Evolutionary conservation across 805 yeast genomes (phyloP), one percentile per base, ranked within the genome.

Genomic region (Candida michaelii): DNA sequence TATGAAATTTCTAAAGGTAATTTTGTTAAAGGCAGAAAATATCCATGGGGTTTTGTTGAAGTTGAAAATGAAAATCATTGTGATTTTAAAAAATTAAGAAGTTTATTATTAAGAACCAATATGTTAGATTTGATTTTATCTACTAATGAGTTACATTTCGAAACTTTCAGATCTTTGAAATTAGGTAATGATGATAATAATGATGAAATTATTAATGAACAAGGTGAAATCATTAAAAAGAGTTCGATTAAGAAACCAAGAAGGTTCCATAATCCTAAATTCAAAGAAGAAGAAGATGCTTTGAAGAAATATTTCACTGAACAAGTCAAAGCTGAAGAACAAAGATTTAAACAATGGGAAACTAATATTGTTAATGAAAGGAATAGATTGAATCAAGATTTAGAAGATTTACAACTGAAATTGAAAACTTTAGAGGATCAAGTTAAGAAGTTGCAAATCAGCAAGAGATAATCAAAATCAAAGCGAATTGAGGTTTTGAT

Each of bases 341-440:
- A 89, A 58, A 80, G 99, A 61, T 93, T 93, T 67, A 87, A 95
- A 74, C 96, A 91, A 73, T 93, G 99, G 99, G 97, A 90, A 71
- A 87, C 89, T 55, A 91, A 93, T 62, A 88, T 93, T 54, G 93
- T 89, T 53, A 89, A 88, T 54, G 97, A 93, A 71, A 85, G 96
- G 71, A 87, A 89, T 66, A 80, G 96, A 64, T 77, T 93, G 62
- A 93, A 93, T 69, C 85, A 85, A 65, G 99, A 93, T 66, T 77
- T 93, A 56, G 97, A 91, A 56, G 89, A 85, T 54, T 80, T 90
- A 68, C 96, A 89, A 65, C 66, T 77, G 45, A 83, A 85, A 62
- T 79, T 84, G 56, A 85, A 84, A 62, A 66, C 76, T 42, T 70
- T 86, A 58, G 93, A 86, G 59, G 89, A 84, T 43, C 86, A 81